These are phyloP conservation scores for Erysimum cheiri DNA, from an alignment of 441 rosid genomes.

Conservation along the genomic window DNA sequence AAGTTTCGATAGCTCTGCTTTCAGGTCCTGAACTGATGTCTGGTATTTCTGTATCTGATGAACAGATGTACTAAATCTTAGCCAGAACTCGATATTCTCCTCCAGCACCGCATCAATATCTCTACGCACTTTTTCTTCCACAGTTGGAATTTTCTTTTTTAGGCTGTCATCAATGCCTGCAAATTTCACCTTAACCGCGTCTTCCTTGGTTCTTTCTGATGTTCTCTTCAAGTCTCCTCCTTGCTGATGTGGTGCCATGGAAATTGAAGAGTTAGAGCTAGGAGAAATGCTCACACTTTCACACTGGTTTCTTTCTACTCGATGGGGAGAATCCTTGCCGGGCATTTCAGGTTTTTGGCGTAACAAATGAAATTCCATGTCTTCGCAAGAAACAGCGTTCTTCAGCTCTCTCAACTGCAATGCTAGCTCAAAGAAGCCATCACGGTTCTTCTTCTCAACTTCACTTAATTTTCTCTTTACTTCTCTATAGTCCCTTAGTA, in stretches of 20 bases:
- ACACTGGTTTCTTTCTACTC: slow-evolving; percentile 32
- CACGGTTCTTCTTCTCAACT: slow-evolving; percentile 82
- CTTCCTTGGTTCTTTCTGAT: slow-evolving; percentile 28
- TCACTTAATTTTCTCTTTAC: slow-evolving; percentile 70
- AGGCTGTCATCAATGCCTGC: slow-evolving; percentile 35
- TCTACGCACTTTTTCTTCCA: slow-evolving; percentile 67
- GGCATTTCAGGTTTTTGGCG: slow-evolving; percentile 43
- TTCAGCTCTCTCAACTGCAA: slow-evolving; percentile 78
- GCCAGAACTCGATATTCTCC: slow-evolving; percentile 94
- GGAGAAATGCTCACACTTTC: slow-evolving; percentile 43
- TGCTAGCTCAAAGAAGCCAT: slow-evolving; percentile 76
- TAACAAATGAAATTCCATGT: slow-evolving; percentile 60
- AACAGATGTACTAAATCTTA: slow-evolving; percentile 81
- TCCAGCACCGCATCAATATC: slow-evolving; percentile 77
- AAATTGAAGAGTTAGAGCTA: slow-evolving; percentile 43
- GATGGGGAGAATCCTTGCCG: slow-evolving; percentile 38
- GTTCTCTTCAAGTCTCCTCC: slow-evolving; percentile 31
- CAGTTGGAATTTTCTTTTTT: slow-evolving; percentile 43
- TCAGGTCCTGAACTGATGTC: slow-evolving; percentile 66
- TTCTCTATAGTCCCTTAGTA: slow-evolving; percentile 66
- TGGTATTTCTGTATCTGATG: slow-evolving; percentile 80
- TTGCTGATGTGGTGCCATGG: slow-evolving; percentile 45
- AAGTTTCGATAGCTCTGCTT: slow-evolving; percentile 56
- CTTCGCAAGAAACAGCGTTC: slow-evolving; percentile 64
- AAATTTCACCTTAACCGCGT: slow-evolving; percentile 43